Conservation (phyloP, 768 basidiomycete genomes). For the Clathrus columnatus region DNA sequence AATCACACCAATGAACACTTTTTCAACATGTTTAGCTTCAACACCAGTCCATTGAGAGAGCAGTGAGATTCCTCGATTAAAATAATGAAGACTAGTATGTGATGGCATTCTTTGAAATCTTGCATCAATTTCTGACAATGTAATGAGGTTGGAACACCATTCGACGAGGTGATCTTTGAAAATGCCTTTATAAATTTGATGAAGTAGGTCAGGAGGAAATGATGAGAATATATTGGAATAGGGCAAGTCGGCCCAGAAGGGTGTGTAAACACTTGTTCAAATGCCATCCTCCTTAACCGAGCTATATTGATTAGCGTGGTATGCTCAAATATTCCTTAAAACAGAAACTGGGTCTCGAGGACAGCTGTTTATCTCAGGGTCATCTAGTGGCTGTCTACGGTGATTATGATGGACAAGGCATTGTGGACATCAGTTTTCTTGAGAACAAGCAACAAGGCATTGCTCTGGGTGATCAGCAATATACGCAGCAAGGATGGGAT, state of each 20-base stretch:
- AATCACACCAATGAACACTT: conserved; percentile 22
- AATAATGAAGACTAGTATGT: conserved; percentile 28
- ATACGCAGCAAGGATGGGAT: conserved; percentile 31
- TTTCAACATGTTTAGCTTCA: conserved; percentile 30
- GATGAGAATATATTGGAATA: conserved; percentile 9
- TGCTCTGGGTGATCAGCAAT: conserved; percentile 15
- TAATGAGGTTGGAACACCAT: conserved; percentile 18
- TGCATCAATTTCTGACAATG: conserved; percentile 28
- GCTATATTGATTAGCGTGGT: not conserved
- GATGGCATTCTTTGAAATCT: conserved; percentile 25
- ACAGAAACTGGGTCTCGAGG: conserved; percentile 1
- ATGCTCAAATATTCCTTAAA: not conserved
- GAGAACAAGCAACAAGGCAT: conserved; percentile 10
- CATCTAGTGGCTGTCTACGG: not conserved
- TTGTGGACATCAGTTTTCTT: conserved; percentile 7
- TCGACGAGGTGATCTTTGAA: conserved; percentile 14
- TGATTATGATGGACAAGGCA: conserved; percentile 6
- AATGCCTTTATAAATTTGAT: conserved; percentile 7
- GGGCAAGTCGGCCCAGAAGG: conserved; percentile 14
- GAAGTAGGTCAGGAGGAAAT: not conserved
- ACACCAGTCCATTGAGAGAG: conserved; percentile 36
- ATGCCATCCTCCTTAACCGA: not conserved
- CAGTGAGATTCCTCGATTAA: conserved; percentile 33
- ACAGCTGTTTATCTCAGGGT: not conserved
- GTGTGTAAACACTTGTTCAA: not conserved